A percentile compares a stretch with the other conserved stretches of the same genome.
Evolutionary conservation across 176 grass and related monocot species (phyloP).

Genomic region (Bothriochloa decipiens): DNA sequence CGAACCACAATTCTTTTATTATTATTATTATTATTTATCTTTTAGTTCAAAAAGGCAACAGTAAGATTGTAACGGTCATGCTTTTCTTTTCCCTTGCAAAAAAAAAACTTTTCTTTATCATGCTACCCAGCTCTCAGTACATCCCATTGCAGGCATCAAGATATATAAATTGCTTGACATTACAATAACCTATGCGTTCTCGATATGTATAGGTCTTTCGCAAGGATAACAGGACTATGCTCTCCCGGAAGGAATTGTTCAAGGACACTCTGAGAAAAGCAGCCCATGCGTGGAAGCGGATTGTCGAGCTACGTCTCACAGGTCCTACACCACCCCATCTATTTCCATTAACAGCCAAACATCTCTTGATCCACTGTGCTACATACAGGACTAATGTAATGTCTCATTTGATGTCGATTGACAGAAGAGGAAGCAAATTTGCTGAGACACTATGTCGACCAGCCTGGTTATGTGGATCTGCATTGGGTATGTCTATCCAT

Average conservation of each 20-base stretch:
- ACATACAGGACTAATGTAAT: background rate
- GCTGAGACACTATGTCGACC: constrained; percentile 73
- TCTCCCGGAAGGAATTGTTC: constrained; percentile 84
- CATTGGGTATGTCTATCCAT: too few relatives aligned
- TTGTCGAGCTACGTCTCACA: constrained; percentile 81
- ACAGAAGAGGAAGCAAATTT: constrained; percentile 88
- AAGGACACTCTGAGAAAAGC: constrained; percentile 87
- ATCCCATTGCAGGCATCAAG: background rate
- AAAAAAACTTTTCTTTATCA: too few relatives aligned
- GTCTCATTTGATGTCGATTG: constrained; percentile 9
- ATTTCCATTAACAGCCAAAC: background rate
- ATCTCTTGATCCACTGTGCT: background rate
- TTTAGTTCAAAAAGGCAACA: too few relatives aligned
- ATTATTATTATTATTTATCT: too few relatives aligned
- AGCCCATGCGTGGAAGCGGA: constrained; percentile 80
- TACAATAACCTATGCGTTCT: background rate
- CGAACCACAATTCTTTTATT: too few relatives aligned
- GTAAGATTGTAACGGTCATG: background rate
- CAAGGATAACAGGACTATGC: constrained; percentile 86
- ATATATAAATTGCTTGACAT: too few relatives aligned
- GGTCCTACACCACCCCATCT: constrained; percentile 34
- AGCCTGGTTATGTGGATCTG: constrained; percentile 47
- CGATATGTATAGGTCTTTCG: constrained; percentile 61
- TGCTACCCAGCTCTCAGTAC: background rate
- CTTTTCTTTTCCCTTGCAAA: background rate